Conservation (phyloP, 495 filamentous ascomycete species). For the Neurospora terricola region DNA sequence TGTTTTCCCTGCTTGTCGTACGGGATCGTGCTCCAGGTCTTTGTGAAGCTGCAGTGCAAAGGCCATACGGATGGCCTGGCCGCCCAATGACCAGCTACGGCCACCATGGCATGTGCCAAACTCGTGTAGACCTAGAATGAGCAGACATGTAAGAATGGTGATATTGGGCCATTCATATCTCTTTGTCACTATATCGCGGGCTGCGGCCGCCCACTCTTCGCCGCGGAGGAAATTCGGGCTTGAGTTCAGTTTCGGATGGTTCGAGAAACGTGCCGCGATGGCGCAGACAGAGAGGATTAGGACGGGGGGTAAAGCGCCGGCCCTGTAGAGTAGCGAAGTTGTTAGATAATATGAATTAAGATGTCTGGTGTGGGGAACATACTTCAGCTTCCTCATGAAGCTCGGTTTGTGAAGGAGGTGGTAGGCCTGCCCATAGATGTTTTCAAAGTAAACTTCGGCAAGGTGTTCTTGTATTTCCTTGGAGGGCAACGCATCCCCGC, state of each 20-base stretch:
- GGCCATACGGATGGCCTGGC: slow-evolving; percentile 92
- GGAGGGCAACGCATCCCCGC: slow-evolving; percentile 72
- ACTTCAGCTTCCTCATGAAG: slow-evolving; percentile 79
- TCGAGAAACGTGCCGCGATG: slow-evolving; percentile 89
- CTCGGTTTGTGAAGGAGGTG: slow-evolving; percentile 94
- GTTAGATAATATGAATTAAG: slow-evolving; percentile 13
- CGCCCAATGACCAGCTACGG: slow-evolving; percentile 88
- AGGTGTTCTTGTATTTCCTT: slow-evolving; percentile 91
- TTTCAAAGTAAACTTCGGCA: slow-evolving; percentile 92
- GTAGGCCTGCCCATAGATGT: slow-evolving; percentile 90
- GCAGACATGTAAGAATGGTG: slow-evolving; percentile 79
- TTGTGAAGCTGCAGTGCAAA: slow-evolving; percentile 90
- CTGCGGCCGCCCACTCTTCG: slow-evolving; percentile 78
- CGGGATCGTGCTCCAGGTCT: slow-evolving; percentile 81
- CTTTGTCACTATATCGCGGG: slow-evolving; percentile 71
- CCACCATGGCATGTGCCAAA: slow-evolving; percentile 97
- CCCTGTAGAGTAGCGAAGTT: slow-evolving; percentile 21
- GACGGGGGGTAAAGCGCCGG: slow-evolving; percentile 62
- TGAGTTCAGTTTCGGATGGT: slow-evolving; percentile 73
- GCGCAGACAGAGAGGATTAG: slow-evolving; percentile 87
- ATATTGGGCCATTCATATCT: slow-evolving; percentile 94
- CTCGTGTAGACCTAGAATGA: slow-evolving; percentile 85
- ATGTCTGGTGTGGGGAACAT: slow-evolving; percentile 16
- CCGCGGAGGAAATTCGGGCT: slow-evolving; percentile 84
- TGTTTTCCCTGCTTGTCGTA: slow-evolving; percentile 52